Base-by-base conservation (phyloP, 2,329 filamentous ascomycete species). In the Aspergillus sp. region DNA sequence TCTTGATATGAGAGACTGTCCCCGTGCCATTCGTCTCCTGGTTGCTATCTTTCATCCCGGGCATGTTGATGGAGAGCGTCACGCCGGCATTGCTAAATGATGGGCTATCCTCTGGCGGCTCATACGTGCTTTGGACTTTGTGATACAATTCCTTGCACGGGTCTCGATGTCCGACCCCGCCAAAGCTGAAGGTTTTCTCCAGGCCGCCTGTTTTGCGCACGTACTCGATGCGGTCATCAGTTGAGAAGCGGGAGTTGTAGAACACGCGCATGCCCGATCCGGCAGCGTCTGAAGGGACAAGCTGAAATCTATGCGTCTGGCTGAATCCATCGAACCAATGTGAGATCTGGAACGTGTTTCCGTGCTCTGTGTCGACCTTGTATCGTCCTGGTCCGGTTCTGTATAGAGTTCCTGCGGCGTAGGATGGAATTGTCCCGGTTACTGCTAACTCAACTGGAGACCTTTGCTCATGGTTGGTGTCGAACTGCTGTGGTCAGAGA, bases 251-350 rank as follows among this genome's bases (percentile, higher is more conserved):
- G 1, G 90, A 95, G 6, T 87, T 88, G 70, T 93, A 93, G 22
- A 82, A 77, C 3, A 93, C 87, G 34, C 77, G 75, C 9, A 70
- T 60, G 5, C 68, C 68, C 27, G 58, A 66, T 17, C 74, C 57
- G 0, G 68, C 64, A 3, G 73, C 66, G 2, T 68, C 65, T 0
- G 79, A 61, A 0, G 81, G 69, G 3, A 85, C 66, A 33, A 93
- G 88, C 57, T 90, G 82, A 69, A 93, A 93, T 27, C 84, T 85
- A 74, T 93, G 89, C 80, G 55, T 89, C 84, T 3, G 85, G 83
- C 58, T 69, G 49, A 91, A 86, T 5, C 89, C 89, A 69, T 95
- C 91, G 64, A 95, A 95, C 90, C 90, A 95, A 71, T 95, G 90
- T 1, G 81, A 83, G 12, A 87, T 79, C 33, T 80, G 77, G 66